Percentiles rank a stretch among this genome's conserved stretches.
Conservation (phyloP, 768 basidiomycete species). For the Paxillus rubicundulus region DNA sequence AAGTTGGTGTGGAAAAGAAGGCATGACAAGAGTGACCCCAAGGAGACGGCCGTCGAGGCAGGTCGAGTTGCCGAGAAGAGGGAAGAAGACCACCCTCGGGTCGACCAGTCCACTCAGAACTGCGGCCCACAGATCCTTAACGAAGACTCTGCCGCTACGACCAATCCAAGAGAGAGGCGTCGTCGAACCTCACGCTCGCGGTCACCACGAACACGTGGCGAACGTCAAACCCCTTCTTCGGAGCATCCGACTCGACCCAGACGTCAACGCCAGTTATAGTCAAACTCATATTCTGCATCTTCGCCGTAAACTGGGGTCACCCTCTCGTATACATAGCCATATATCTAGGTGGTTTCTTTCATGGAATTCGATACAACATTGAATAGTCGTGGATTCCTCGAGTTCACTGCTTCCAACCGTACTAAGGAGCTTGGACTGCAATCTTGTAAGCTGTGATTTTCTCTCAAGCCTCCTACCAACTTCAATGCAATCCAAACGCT, state of each 20-base stretch:
- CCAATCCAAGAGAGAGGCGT: neutral
- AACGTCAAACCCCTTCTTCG: neutral
- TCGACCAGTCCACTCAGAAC: neutral
- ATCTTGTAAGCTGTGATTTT: too few relatives aligned
- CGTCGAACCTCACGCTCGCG: conserved; percentile 27
- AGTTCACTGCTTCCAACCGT: too few relatives aligned
- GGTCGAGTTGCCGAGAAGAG: neutral
- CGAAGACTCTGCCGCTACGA: neutral
- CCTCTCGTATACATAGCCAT: too few relatives aligned
- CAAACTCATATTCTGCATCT: too few relatives aligned
- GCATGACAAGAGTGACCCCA: conserved; percentile 50
- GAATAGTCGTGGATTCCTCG: too few relatives aligned
- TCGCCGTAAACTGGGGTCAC: too few relatives aligned
- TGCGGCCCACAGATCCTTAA: neutral
- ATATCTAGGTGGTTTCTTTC: too few relatives aligned
- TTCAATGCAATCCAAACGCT: too few relatives aligned
- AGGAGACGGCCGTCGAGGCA: conserved; percentile 4
- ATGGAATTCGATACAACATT: too few relatives aligned
- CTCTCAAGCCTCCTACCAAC: too few relatives aligned
- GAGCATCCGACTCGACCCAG: neutral
- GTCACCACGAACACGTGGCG: conserved; percentile 23
- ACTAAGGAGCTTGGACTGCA: too few relatives aligned
- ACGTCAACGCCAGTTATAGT: neutral
- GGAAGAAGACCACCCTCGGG: neutral
- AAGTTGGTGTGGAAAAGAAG: conserved; percentile 87